Evolutionary conservation across 2,329 filamentous ascomycete genomes (phyloP).

Genomic region (Stagonosporopsis cucurbitacearum): DNA sequence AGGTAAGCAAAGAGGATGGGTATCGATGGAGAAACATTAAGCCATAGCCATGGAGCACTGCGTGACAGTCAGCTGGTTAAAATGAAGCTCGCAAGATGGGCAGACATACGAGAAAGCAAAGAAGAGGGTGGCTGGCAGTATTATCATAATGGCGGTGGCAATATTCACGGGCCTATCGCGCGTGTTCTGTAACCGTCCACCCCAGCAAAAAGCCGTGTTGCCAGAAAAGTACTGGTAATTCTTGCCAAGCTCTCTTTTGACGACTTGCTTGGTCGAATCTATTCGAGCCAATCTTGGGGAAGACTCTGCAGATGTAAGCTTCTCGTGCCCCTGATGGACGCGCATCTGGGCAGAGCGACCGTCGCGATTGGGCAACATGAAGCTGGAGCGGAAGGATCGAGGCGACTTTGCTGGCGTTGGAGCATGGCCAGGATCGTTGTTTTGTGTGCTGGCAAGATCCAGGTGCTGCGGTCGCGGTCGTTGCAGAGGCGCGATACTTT

Average conservation of each 20-base stretch:
- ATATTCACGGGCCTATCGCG: conserved; percentile 87
- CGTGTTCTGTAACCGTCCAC: conserved; percentile 87
- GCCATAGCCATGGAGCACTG: conserved; percentile 81
- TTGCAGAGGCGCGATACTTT: conserved; percentile 80
- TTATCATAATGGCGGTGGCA: conserved; percentile 79
- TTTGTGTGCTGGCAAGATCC: conserved; percentile 67
- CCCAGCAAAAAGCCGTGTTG: conserved; percentile 88
- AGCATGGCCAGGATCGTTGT: conserved; percentile 59
- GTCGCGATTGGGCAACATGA: conserved; percentile 69
- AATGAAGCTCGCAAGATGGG: neutral
- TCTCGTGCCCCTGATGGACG: conserved; percentile 70
- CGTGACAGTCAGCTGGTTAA: conserved; percentile 23
- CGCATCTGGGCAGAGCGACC: conserved; percentile 54
- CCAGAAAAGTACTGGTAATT: conserved; percentile 95
- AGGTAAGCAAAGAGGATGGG: conserved; percentile 90
- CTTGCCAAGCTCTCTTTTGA: conserved; percentile 62
- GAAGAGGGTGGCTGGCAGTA: conserved; percentile 81
- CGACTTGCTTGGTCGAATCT: conserved; percentile 50
- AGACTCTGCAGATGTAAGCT: conserved; percentile 80
- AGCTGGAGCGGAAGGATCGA: conserved; percentile 77
- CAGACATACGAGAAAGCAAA: conserved; percentile 74
- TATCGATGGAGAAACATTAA: conserved; percentile 83
- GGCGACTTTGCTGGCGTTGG: conserved; percentile 72
- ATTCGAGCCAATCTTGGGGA: conserved; percentile 67
- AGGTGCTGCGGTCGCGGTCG: conserved; percentile 62